Evolutionary conservation across 495 filamentous ascomycete genomes (phyloP), one percentile per base, ranked within the genome.

Genomic region (Penicillium desertorum): DNA sequence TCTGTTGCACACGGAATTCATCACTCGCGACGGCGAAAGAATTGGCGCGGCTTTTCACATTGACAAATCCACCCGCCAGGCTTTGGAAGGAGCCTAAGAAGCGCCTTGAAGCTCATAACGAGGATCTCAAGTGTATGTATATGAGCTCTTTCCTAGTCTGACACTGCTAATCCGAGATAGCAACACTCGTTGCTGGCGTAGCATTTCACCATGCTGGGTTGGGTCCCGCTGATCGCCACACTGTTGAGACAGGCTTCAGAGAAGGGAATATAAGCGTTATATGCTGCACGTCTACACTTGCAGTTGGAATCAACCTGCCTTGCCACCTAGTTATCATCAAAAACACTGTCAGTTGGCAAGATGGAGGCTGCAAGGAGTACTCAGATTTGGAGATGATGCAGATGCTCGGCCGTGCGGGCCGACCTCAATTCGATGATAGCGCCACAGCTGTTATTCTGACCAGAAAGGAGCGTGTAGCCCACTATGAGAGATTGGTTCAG

Each of bases 331-430:
- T 96, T 4, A 85, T 98, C 9, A 86, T 98, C 51, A 98, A 98
- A 69, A 91, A 91, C 29, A 97, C 93, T 0, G 82, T 88, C 20
- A 78, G 82, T 5, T 98, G 85, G 71, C 79, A 83, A 41, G 83
- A 87, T 48, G 80, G 77, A 54, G 71, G 81, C 54, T 68, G 82
- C 19, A 81, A 86, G 50, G 92, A 98, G 67, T 96, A 94, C 61
- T 85, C 89, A 0, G 92, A 97, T 67, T 76, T 98, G 17, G 94
- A 98, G 62, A 83, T 98, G 58, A 97, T 96, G 90, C 94, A 98
- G 67, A 98, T 98, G 94, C 81, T 98, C 29, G 94, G 94, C 22
- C 86, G 94, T 48, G 93, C 94, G 36, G 94, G 94, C 0, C 80
- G 94, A 4, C 94, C 94, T 3, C 94, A 98, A 70, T 98, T 96